Conservation (phyloP, 2,329 filamentous ascomycete species). For the Colletotrichum coccodes region DNA sequence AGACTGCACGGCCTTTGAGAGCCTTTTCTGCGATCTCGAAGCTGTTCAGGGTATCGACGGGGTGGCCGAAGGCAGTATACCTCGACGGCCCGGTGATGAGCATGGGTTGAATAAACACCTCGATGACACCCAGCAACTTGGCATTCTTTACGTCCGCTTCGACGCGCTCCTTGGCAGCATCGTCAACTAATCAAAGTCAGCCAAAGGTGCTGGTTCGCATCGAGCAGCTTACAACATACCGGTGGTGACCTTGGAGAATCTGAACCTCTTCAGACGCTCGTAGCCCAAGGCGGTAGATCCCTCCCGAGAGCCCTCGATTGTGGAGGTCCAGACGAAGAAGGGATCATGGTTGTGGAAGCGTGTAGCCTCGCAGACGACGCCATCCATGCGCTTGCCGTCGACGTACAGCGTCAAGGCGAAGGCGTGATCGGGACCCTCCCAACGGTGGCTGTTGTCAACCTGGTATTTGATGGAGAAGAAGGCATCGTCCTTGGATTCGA, state of each 20-base stretch:
- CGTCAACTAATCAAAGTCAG: slow-evolving; percentile 30
- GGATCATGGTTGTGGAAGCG: background rate
- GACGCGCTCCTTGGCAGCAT: slow-evolving; percentile 16
- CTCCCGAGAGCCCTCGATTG: background rate
- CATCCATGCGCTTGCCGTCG: slow-evolving; percentile 32
- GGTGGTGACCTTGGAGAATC: slow-evolving; percentile 34
- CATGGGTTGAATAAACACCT: slow-evolving; percentile 32
- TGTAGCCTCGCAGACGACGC: slow-evolving; percentile 2
- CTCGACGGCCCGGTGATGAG: background rate
- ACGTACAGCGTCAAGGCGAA: slow-evolving; percentile 32
- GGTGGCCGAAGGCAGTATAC: background rate
- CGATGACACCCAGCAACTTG: slow-evolving; percentile 34
- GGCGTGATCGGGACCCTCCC: slow-evolving; percentile 18
- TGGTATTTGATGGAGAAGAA: slow-evolving; percentile 33
- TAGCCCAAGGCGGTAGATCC: background rate
- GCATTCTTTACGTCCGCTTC: slow-evolving; percentile 14
- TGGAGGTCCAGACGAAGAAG: background rate
- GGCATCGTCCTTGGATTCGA: slow-evolving; percentile 36
- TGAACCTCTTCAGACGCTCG: slow-evolving; percentile 30
- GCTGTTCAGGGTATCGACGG: background rate
- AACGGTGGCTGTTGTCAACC: slow-evolving; percentile 24
- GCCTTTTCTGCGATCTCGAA: slow-evolving; percentile 32
- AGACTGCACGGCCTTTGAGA: slow-evolving; percentile 33
- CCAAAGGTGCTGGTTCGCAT: too few relatives aligned
- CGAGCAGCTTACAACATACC: slow-evolving; percentile 16